phyloP scores from a whole-genome alignment of 2,329 filamentous ascomycete genomes.

The Uncinocarpus reesii region DNA sequence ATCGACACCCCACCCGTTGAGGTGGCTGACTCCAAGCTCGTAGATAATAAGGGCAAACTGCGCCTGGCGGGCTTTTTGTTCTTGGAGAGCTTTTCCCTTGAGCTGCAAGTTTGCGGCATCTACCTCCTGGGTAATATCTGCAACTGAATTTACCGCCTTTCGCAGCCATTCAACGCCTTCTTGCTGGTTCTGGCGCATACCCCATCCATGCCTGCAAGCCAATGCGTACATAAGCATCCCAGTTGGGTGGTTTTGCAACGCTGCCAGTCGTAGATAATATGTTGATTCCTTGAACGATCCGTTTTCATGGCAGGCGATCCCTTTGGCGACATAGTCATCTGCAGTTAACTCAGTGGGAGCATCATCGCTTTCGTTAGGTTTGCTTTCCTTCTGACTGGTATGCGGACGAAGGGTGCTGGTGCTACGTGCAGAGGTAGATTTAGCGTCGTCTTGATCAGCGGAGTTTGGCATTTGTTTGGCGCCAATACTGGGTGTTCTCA shows the following conservation, averaged over 20 bases:
- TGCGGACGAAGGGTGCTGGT: constrained; percentile 52
- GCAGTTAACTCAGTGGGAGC: constrained; percentile 32
- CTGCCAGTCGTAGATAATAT: constrained; percentile 85
- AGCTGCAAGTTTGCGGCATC: constrained; percentile 35
- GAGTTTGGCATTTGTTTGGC: constrained; percentile 8
- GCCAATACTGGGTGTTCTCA: constrained; percentile 5
- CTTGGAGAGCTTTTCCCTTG: constrained; percentile 53
- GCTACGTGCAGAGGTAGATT: constrained; percentile 48
- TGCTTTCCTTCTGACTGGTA: constrained; percentile 24
- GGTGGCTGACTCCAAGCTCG: constrained; percentile 88
- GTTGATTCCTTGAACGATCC: constrained; percentile 87
- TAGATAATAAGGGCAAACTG: constrained; percentile 95
- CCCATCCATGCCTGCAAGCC: constrained; percentile 93
- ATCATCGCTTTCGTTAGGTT: background rate
- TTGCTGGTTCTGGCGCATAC: constrained; percentile 81
- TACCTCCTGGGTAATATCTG: constrained; percentile 72
- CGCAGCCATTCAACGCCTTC: constrained; percentile 89
- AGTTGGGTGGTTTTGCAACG: constrained; percentile 73
- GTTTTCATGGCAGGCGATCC: constrained; percentile 78
- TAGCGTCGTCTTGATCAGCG: constrained; percentile 33
- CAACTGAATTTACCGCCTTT: constrained; percentile 76
- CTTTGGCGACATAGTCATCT: constrained; percentile 82
- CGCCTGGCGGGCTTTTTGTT: constrained; percentile 73
- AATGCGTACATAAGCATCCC: constrained; percentile 94
- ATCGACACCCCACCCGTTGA: constrained; percentile 96